Percentiles rank a stretch among this genome's conserved stretches.
phyloP scores from a whole-genome alignment of 768 basidiomycete genomes.

The Mycena haematopus region DNA sequence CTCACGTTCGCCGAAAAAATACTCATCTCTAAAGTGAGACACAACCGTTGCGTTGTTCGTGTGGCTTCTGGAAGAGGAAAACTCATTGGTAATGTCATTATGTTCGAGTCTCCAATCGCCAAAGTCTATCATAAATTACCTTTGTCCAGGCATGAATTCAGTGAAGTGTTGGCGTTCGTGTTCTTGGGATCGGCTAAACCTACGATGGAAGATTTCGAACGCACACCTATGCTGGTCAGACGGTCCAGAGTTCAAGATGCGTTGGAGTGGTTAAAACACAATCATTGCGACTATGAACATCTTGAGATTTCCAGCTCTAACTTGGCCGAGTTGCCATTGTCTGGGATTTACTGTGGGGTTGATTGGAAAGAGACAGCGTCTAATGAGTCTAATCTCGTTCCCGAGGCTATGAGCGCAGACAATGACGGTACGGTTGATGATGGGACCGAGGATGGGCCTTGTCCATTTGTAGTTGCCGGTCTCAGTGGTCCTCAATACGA shows the following conservation, averaged over 20 bases:
- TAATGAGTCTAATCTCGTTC: not conserved
- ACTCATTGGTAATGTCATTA: not conserved
- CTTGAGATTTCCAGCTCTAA: not conserved
- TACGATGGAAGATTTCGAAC: not conserved
- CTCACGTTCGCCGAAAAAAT: not conserved
- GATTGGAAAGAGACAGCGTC: not conserved
- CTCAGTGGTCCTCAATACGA: too few species aligned
- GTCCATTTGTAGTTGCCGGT: too few species aligned
- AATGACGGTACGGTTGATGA: too few species aligned
- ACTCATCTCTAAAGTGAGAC: not conserved
- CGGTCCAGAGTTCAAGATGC: not conserved
- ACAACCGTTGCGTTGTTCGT: not conserved
- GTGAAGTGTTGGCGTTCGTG: not conserved
- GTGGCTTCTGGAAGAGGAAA: not conserved
- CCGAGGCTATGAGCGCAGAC: not conserved
- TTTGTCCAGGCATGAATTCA: not conserved
- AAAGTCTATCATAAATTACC: not conserved
- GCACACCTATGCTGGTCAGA: not conserved
- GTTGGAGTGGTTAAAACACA: not conserved
- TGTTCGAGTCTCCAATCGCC: not conserved
- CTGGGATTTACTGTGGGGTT: not conserved
- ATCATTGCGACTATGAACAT: not conserved
- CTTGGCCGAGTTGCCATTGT: not conserved
- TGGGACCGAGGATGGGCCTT: too few species aligned
- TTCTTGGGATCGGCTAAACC: not conserved